Base-by-base conservation (phyloP, 805 yeast species). In the Candida sithepensis region DNA sequence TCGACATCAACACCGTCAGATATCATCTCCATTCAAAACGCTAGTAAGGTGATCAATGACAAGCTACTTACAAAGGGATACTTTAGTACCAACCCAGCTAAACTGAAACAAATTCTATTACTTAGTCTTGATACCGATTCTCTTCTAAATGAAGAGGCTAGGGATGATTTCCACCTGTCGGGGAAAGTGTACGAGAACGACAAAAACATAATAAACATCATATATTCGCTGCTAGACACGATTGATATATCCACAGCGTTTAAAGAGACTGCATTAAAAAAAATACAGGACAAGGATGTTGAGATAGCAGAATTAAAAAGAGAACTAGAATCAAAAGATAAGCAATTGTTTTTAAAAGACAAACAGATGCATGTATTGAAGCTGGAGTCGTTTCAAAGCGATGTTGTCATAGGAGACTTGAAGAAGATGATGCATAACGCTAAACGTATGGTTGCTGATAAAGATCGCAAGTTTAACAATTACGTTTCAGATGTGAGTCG, bases 131-230 rank as follows among this genome's bases (percentile, higher is more conserved):
- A 63, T 44, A 39, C 47, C 19, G 45, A 46, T 1, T 39, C 47
- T 13, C 40, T 53, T 18, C 34, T 54, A 9, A 24, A 38, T 3
- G 58, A 51, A 6, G 28, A 44, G 18, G 40, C 28, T 3, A 28
- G 13, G 2, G 37, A 30, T 7, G 13, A 6, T 16, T 46, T 51
- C 19, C 54, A 53, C 22, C 43, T 54, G n/a, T 54, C 36, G 18
- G 57, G 50, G n/a, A 49, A 49, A 19, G 47, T 51, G 28, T 56
- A 57, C 47, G 62, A 64, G 42, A 68, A 68, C 44, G 73, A 69
- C 46, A 61, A 60, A 34, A 58, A 61, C 24, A 48, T 61, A 21
- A 56, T 65, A 33, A 59, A 63, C 42, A 53, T 60, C 8, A 52
- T 64, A 4, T 61, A 58, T 42, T 44, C 59, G 3, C 51, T 68